Conservation (phyloP, 179 eudicot genomes). For the Silene noctiflora region DNA sequence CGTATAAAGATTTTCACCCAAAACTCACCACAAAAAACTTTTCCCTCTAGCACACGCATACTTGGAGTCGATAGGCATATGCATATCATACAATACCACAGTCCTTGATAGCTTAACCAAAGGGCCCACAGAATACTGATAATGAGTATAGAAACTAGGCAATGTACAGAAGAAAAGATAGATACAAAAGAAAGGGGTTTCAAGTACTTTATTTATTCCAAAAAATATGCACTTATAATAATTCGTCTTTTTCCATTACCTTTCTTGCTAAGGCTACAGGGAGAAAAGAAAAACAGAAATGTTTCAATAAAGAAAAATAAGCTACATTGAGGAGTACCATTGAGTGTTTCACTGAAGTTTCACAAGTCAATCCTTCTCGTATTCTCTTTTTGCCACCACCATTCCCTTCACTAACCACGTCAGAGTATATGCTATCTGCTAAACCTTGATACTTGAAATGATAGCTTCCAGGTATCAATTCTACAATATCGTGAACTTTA, state of each 20-base stretch:
- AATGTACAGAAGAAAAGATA: background rate
- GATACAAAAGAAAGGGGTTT: background rate
- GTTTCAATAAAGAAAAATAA: background rate
- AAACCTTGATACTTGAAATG: constrained; percentile 52
- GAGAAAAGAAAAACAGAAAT: background rate
- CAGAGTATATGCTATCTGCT: constrained; percentile 24
- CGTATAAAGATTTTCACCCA: background rate
- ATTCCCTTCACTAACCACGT: constrained; percentile 23
- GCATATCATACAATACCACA: too few relatives aligned
- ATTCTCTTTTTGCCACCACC: constrained; percentile 37
- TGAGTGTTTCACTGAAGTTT: constrained; percentile 32
- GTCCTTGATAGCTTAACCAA: too few relatives aligned
- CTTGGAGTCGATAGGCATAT: too few relatives aligned
- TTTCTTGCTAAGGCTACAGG: background rate
- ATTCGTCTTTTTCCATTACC: background rate
- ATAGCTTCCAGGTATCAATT: constrained; percentile 85
- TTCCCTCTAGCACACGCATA: too few relatives aligned
- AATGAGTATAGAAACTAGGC: too few relatives aligned
- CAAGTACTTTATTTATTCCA: background rate
- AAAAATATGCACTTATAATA: background rate
- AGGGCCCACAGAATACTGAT: too few relatives aligned
- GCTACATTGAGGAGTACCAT: constrained; percentile 32
- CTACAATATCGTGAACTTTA: constrained; percentile 64
- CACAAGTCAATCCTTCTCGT: constrained; percentile 29
- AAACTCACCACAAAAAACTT: background rate